phyloP scores from a whole-genome alignment of 768 basidiomycete genomes.

The Termitomyces eurrhizus region DNA sequence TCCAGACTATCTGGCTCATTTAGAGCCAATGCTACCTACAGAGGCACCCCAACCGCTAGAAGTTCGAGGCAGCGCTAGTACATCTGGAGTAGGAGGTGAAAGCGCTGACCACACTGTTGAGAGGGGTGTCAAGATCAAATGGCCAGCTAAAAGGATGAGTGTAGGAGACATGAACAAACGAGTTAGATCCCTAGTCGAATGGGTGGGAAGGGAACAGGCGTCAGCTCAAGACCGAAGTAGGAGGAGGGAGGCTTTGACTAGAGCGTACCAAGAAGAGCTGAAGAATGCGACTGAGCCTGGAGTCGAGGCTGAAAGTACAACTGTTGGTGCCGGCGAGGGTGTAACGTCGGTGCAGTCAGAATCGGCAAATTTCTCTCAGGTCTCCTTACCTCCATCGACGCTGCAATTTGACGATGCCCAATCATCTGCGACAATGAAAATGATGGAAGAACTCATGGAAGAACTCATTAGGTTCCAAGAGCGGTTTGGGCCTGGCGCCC shows the following conservation, averaged over 20 bases:
- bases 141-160: slow-evolving; percentile 92
- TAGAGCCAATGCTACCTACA: slow-evolving; percentile 78
- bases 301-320: slow-evolving; percentile 15
- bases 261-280: slow-evolving; percentile 37
- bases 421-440: slow-evolving; percentile 57
- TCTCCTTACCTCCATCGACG: background rate
- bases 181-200: slow-evolving; percentile 84
- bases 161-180: slow-evolving; percentile 98
- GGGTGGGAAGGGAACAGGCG: slow-evolving; percentile 88
- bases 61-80: slow-evolving; percentile 42
- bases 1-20: slow-evolving; percentile 89
- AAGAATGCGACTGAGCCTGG: slow-evolving; percentile 4
- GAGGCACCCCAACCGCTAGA: slow-evolving; percentile 71
- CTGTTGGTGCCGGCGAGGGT: slow-evolving; percentile 14
- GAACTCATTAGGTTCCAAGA: slow-evolving; percentile 89
- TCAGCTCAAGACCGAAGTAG: slow-evolving; percentile 67
- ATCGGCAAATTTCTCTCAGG: background rate
- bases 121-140: slow-evolving; percentile 84
- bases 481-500: slow-evolving; percentile 61
- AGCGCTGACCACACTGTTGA: slow-evolving; percentile 62
- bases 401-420: slow-evolving; percentile 14
- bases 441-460: slow-evolving; percentile 91
- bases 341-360: slow-evolving; percentile 1
- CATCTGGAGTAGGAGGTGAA: slow-evolving; percentile 35
- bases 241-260: slow-evolving; percentile 63